A percentile compares a stretch with the other conserved stretches of the same genome.
Conservation (phyloP, 352 stramenopile species). For the Globisporangium rhizosaccharum region DNA sequence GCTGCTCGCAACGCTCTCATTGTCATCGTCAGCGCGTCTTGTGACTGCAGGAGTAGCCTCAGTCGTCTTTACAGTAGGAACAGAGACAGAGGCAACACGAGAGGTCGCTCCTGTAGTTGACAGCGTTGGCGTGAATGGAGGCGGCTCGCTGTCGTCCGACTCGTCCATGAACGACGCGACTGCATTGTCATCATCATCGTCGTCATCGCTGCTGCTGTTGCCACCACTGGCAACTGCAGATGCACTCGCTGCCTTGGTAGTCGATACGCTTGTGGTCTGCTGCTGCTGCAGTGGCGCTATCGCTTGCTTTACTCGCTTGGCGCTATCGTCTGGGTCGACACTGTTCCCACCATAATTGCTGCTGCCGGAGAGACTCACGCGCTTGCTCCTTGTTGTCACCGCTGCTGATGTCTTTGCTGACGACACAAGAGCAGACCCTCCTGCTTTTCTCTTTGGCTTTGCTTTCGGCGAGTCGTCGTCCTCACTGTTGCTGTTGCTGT, state of each 20-base stretch:
- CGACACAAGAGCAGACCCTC: too few relatives aligned
- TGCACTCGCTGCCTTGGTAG: background rate
- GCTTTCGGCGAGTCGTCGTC: background rate
- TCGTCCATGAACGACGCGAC: conserved; percentile 14
- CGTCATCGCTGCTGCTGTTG: conserved; percentile 9
- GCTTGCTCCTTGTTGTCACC: background rate
- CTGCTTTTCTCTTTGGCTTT: background rate
- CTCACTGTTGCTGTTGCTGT: conserved; percentile 4
- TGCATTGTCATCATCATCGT: conserved; percentile 8
- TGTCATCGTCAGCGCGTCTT: background rate
- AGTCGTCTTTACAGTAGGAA: background rate
- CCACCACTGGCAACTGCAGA: background rate
- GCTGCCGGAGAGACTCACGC: conserved; percentile 7
- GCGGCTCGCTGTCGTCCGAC: conserved; percentile 11
- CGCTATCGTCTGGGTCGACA: background rate
- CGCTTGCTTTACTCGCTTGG: background rate
- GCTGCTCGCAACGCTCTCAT: conserved; percentile 29
- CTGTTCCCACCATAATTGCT: conserved; percentile 3
- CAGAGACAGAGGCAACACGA: too few relatives aligned
- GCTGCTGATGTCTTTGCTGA: background rate
- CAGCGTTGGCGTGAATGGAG: conserved; percentile 10
- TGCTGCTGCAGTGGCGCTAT: background rate
- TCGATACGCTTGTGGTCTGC: background rate
- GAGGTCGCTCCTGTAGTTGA: background rate
- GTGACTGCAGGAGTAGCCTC: background rate